phyloP scores from a whole-genome alignment of 2,329 filamentous ascomycete species.

The Pseudogymnoascus sp. region DNA sequence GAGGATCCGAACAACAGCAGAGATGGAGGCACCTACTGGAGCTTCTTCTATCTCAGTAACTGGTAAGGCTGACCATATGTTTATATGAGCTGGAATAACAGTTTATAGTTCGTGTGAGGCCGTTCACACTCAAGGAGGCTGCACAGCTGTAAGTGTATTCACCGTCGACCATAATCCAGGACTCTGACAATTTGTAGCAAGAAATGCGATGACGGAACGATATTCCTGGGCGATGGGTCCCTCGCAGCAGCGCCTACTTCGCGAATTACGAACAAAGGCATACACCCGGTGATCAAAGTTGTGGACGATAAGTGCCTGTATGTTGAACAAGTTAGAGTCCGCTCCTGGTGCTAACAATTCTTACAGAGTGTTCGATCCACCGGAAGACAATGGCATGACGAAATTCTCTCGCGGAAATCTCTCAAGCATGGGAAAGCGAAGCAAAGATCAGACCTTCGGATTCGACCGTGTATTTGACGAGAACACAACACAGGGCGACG shows the following conservation, averaged over 20 bases:
- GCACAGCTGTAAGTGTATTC: slow-evolving; percentile 62
- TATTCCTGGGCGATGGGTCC: slow-evolving; percentile 96
- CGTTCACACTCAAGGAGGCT: slow-evolving; percentile 82
- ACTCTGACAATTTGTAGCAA: slow-evolving; percentile 27
- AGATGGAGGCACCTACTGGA: slow-evolving; percentile 16
- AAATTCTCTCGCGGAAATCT: slow-evolving; percentile 77
- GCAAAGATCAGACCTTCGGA: slow-evolving; percentile 95
- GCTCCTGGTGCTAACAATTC: slow-evolving; percentile 13
- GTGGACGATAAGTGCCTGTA: slow-evolving; percentile 94
- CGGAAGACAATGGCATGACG: slow-evolving; percentile 87
- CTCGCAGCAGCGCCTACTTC: slow-evolving; percentile 79
- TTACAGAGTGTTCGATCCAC: slow-evolving; percentile 85
- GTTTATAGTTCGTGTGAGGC: slow-evolving; percentile 55
- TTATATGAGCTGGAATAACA: slow-evolving; percentile 15
- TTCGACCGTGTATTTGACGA: slow-evolving; percentile 98
- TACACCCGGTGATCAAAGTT: slow-evolving; percentile 89
- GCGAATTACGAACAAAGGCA: slow-evolving; percentile 76
- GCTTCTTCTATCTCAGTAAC: slow-evolving; percentile 31
- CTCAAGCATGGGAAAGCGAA: slow-evolving; percentile 70
- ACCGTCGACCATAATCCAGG: neutral
- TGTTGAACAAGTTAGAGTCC: slow-evolving; percentile 30
- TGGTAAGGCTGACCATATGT: slow-evolving; percentile 18
- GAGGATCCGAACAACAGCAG: slow-evolving; percentile 6
- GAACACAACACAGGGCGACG: slow-evolving; percentile 81
- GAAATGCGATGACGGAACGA: slow-evolving; percentile 67